Evolutionary conservation across 306 rosid genomes (phyloP).

Genomic region (Prunus armeniaca): DNA sequence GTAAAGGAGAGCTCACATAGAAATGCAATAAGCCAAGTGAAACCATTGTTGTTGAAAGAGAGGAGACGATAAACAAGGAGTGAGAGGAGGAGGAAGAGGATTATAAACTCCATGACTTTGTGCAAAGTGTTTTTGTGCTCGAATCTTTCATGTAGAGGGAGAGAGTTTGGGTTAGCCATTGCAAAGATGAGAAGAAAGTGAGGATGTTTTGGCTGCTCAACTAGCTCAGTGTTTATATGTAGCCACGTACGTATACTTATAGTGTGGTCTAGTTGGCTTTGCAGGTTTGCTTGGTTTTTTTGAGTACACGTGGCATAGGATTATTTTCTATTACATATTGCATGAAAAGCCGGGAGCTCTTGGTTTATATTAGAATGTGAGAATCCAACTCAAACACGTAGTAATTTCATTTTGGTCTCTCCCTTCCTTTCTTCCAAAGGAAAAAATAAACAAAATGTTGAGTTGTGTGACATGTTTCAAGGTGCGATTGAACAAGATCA

Average conservation of each 20-base stretch:
- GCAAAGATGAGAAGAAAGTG: neutral
- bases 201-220: neutral
- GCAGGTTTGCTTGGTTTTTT: neutral
- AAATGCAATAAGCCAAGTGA: conserved; percentile 21
- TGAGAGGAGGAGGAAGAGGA: conserved; percentile 28
- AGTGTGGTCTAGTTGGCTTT: neutral
- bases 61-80: conserved; percentile 22
- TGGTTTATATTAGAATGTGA: too few relatives aligned
- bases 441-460: too few relatives aligned
- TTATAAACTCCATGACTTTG: conserved; percentile 8
- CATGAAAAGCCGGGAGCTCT: too few relatives aligned
- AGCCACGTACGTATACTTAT: neutral
- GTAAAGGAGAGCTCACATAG: conserved; percentile 33
- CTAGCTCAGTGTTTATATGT: neutral
- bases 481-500: too few relatives aligned
- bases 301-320: neutral
- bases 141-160: conserved; percentile 10
- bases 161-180: conserved; percentile 1
- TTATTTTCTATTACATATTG: neutral
- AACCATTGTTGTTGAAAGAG: conserved; percentile 11
- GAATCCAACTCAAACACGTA: too few relatives aligned
- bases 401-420: too few relatives aligned
- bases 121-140: neutral
- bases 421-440: too few relatives aligned
- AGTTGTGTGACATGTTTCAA: too few relatives aligned